A percentile compares a stretch with the other conserved stretches of the same genome.
Evolutionary conservation across 805 yeast genomes (phyloP).

Genomic region (Candida saitoana): DNA sequence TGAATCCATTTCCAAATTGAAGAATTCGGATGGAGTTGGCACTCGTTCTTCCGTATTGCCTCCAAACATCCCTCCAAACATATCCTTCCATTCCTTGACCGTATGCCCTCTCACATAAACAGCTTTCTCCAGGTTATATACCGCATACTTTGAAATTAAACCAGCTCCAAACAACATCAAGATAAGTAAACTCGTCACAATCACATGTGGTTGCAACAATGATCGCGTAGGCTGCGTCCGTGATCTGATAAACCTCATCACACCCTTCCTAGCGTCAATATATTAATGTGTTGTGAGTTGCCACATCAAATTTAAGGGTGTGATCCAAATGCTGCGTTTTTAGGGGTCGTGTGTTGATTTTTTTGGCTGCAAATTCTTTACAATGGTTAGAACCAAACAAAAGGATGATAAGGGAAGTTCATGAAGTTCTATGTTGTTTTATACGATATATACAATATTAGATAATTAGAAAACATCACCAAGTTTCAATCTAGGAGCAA

Average conservation of each 20-base stretch:
- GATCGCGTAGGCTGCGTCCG: background rate
- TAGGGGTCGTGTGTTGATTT: background rate
- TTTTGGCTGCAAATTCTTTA: background rate
- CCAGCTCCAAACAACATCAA: background rate
- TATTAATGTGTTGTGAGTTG: too few species aligned
- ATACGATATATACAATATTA: background rate
- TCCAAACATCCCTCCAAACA: background rate
- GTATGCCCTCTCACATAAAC: background rate
- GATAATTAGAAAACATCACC: constrained; percentile 68
- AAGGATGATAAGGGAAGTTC: too few species aligned
- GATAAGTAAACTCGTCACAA: background rate
- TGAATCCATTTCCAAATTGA: constrained; percentile 21
- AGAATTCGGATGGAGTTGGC: background rate
- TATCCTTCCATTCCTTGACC: background rate
- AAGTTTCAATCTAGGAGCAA: constrained; percentile 89
- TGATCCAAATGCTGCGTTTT: background rate
- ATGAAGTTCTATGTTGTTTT: too few species aligned
- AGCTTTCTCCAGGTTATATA: background rate
- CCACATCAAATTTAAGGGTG: background rate
- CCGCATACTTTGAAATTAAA: background rate
- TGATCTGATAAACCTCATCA: background rate
- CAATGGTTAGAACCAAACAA: background rate
- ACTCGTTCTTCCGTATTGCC: background rate
- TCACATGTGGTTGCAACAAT: background rate
- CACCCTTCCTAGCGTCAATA: too few species aligned